Base-by-base conservation (phyloP, 2,329 filamentous ascomycete species). In the Teratosphaeria destructans region DNA sequence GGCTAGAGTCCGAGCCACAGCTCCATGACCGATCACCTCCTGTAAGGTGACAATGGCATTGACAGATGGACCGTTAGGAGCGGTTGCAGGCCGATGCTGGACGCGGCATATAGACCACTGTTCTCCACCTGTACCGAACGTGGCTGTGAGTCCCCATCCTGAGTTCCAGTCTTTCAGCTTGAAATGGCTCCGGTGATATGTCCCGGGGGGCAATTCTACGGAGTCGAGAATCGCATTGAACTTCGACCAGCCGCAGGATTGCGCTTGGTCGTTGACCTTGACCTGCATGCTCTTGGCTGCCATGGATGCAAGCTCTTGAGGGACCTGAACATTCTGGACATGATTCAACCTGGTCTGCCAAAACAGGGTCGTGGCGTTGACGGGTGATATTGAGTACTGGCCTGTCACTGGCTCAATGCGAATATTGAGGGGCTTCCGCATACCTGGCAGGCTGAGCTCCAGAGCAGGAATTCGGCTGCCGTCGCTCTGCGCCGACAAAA, bases 331-430 rank as follows among this genome's bases (percentile, higher is more conserved):
- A 1, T 81, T 76, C 1, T 83, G 79, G 58, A 84, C 81, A 61
- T 77, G 75, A 62, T 90, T 92, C 58, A 95, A 77, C 37, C 81
- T 82, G 35, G 75, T 76, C 68, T 95, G 89, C 19, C 80, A 79
- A 23, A 83, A 65, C 7, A 69, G 64, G 5, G 75, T 72, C 5
- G 71, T 62, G n/a, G 66, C 60, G 8, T 68, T 75, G 12, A 71
- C 67, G 39, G 90, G 88, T 60, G 84, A 82, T 43, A 96, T 74
- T 10, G 85, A 83, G 62, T 91, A 87, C 11, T 80, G 75, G n/a
- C 94, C 94, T 0, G 88, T 91, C 29, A 89, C 84, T 0, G 88
- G 85, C 65, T 95, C 90, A 54, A 96, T 79, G 19, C 82, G 80
- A 32, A 95, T 73, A 5, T 78, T 82, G 37, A 88, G 64, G 1